Conservation (phyloP, 106 monocot species). For the Cymbidium sinense region DNA sequence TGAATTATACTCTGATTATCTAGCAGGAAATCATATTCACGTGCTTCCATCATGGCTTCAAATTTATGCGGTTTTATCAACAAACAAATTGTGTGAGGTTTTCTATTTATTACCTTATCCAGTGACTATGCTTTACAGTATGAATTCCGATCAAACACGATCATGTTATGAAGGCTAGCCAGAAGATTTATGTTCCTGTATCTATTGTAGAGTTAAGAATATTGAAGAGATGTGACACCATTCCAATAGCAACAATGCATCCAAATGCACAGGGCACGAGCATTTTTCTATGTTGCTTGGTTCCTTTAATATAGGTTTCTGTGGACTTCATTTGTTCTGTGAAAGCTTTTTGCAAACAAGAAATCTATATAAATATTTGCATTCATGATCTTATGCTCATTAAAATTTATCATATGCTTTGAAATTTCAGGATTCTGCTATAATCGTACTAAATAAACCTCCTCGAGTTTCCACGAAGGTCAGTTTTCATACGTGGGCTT, state of each 20-base stretch:
- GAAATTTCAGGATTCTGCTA: conserved; percentile 66
- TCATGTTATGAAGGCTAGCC: conserved; percentile 63
- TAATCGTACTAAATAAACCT: conserved; percentile 87
- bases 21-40: no score
- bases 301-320: no score
- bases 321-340: no score
- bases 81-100: background rate
- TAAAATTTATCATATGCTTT: conserved; percentile 4
- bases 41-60: no score
- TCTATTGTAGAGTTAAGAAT: conserved; percentile 69
- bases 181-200: conserved; percentile 64
- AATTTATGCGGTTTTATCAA: no score
- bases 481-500: conserved; percentile 9
- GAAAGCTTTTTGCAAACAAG: no score
- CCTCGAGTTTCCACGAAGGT: conserved; percentile 85
- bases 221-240: conserved; percentile 74
- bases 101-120: conserved; percentile 2
- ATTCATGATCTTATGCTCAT: no score
- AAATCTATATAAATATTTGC: background rate
- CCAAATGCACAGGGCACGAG: conserved; percentile 80
- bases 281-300: conserved; percentile 6
- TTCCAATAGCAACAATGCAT: conserved; percentile 72
- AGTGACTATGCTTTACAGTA: conserved; percentile 29
- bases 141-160: conserved; percentile 60
- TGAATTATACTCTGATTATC: background rate